These are phyloP conservation scores for Cystobasidiopsis lactophilus DNA, from an alignment of 768 basidiomycete genomes.

Conservation along the genomic window DNA sequence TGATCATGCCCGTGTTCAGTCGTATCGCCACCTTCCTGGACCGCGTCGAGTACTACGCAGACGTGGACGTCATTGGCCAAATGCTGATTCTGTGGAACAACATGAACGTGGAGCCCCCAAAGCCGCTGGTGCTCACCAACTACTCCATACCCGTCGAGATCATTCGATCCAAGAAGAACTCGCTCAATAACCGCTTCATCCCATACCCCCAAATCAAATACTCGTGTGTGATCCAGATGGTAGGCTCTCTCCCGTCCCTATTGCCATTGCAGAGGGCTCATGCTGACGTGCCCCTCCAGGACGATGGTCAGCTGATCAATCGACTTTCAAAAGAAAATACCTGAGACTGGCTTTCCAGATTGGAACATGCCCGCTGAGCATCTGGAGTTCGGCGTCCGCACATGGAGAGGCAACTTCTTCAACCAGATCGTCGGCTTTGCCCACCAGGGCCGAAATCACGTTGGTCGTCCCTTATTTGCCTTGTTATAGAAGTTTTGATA, in stretches of 20 bases:
- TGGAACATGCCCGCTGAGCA: too few species aligned
- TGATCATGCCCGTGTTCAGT: background rate
- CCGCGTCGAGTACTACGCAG: background rate
- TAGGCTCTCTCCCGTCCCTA: background rate
- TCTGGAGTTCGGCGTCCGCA: too few species aligned
- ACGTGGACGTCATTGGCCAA: background rate
- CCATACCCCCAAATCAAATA: conserved; percentile 1
- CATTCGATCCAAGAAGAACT: background rate
- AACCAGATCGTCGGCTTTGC: too few species aligned
- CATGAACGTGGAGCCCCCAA: background rate
- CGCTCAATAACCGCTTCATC: conserved; percentile 3
- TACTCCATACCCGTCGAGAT: conserved; percentile 1
- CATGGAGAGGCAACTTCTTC: too few species aligned
- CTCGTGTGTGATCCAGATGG: background rate
- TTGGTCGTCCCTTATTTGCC: too few species aligned
- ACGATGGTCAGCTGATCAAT: too few species aligned
- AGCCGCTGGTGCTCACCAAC: background rate
- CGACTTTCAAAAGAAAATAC: too few species aligned
- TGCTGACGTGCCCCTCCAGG: too few species aligned
- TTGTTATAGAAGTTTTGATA: too few species aligned
- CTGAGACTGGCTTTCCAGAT: too few species aligned
- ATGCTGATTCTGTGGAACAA: conserved; percentile 2
- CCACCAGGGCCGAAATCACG: too few species aligned
- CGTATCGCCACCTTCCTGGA: background rate
- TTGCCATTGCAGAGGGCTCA: too few species aligned